These are phyloP conservation scores for Alternaria infectoria DNA, from an alignment of 2,329 filamentous ascomycete species.

Conservation along the genomic window DNA sequence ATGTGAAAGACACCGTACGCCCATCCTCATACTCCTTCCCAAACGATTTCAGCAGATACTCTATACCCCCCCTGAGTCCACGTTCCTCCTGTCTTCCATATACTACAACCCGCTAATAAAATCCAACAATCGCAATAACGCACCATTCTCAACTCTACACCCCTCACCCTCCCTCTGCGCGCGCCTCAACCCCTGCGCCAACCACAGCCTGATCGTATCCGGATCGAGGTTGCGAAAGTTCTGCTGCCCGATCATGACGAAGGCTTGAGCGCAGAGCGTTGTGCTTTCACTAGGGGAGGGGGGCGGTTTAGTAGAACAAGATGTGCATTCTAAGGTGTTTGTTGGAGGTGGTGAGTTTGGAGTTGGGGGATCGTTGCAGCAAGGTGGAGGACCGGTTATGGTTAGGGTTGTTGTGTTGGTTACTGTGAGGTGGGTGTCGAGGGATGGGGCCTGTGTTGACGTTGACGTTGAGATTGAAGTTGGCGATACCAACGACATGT, in stretches of 20 bases:
- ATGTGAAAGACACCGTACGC: neutral
- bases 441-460: neutral
- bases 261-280: slow-evolving; percentile 44
- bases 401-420: neutral
- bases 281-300: slow-evolving; percentile 40
- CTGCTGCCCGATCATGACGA: slow-evolving; percentile 42
- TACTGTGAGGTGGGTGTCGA: neutral
- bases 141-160: slow-evolving; percentile 45
- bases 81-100: neutral
- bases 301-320: slow-evolving; percentile 32
- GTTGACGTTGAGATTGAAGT: neutral
- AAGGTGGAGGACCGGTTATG: slow-evolving; percentile 29
- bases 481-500: neutral
- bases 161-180: slow-evolving; percentile 40
- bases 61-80: neutral
- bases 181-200: slow-evolving; percentile 38
- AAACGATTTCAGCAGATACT: neutral
- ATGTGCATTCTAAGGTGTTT: slow-evolving; percentile 32
- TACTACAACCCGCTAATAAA: slow-evolving; percentile 38
- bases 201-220: slow-evolving; percentile 38
- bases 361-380: slow-evolving; percentile 23
- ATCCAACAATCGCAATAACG: slow-evolving; percentile 42
- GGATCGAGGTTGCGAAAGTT: slow-evolving; percentile 43
- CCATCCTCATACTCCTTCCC: slow-evolving; percentile 9
- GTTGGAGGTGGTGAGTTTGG: slow-evolving; percentile 1